Percentiles rank a stretch among this genome's conserved stretches.
phyloP scores from a whole-genome alignment of 768 basidiomycete genomes.

The Polyporus arcularius region DNA sequence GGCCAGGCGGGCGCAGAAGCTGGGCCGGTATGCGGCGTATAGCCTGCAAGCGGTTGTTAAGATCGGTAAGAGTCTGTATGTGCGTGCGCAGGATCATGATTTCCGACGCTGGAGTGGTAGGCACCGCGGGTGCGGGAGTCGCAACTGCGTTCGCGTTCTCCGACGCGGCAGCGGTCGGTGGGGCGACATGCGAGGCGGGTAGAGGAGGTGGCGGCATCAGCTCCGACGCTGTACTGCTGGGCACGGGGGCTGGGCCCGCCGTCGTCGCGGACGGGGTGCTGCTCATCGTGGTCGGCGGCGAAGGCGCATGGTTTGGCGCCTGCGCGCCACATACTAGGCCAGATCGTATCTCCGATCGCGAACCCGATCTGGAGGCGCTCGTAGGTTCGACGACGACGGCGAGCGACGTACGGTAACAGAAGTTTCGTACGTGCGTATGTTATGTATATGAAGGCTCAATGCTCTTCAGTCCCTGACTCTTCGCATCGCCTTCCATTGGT shows the following conservation, averaged over 20 bases:
- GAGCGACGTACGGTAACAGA: background rate
- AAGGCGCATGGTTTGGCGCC: background rate
- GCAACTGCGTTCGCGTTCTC: background rate
- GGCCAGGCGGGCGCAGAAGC: conserved; percentile 42
- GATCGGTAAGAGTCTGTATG: conserved; percentile 48
- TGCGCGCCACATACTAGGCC: background rate
- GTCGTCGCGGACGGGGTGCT: conserved; percentile 2
- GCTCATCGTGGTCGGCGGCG: conserved; percentile 16
- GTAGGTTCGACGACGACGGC: too few relatives aligned
- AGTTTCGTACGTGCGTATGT: background rate
- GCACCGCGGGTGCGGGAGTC: background rate
- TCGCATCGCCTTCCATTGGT: too few relatives aligned
- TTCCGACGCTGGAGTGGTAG: conserved; percentile 10
- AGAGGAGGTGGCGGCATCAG: conserved; percentile 16
- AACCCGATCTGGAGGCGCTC: background rate
- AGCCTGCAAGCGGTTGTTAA: conserved; percentile 44
- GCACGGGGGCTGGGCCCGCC: background rate
- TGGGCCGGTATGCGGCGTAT: conserved; percentile 48
- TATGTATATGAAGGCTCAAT: background rate
- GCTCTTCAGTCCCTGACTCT: too few relatives aligned
- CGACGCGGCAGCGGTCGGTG: background rate
- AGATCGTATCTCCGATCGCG: background rate
- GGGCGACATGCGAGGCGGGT: background rate
- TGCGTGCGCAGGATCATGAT: conserved; percentile 27
- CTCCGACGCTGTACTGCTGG: background rate